phyloP scores from a whole-genome alignment of 805 yeast species.

The Candida yuanshanica region DNA sequence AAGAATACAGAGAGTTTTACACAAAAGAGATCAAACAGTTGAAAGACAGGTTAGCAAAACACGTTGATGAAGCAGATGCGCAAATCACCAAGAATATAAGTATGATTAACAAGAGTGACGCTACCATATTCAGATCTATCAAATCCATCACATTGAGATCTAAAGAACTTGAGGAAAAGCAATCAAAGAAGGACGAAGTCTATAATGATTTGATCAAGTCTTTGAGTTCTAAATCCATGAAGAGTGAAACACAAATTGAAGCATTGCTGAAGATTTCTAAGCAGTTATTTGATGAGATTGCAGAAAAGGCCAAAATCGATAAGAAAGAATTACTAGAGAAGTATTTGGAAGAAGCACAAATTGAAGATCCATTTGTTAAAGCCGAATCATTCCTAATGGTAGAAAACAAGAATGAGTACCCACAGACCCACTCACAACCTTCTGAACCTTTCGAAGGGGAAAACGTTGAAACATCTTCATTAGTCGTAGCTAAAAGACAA shows the following conservation, averaged over 20 bases:
- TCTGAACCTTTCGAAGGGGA: constrained; percentile 1
- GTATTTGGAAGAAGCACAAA: constrained; percentile 24
- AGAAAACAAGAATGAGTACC: not conserved
- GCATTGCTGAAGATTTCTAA: constrained; percentile 41
- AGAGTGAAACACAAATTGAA: constrained; percentile 45
- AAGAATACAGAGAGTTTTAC: constrained; percentile 45
- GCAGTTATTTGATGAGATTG: constrained; percentile 36
- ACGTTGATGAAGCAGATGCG: constrained; percentile 31
- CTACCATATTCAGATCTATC: constrained; percentile 43
- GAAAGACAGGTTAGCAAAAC: constrained; percentile 31
- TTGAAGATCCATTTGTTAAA: constrained; percentile 9
- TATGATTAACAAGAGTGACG: constrained; percentile 38
- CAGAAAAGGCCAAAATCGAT: constrained; percentile 26
- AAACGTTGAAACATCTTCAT: not conserved
- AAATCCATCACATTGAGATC: constrained; percentile 43
- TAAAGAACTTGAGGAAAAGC: constrained; percentile 43
- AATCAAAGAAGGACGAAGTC: constrained; percentile 40
- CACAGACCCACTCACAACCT: too few species aligned
- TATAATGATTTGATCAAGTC: constrained; percentile 37
- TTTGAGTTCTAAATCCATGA: constrained; percentile 38
- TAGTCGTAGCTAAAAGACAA: constrained; percentile 12
- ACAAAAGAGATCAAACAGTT: constrained; percentile 37
- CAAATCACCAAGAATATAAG: constrained; percentile 31
- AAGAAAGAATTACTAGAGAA: constrained; percentile 13
- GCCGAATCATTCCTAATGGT: not conserved